Base-by-base conservation (phyloP, 495 filamentous ascomycete genomes). In the Aspergillus wentii region DNA sequence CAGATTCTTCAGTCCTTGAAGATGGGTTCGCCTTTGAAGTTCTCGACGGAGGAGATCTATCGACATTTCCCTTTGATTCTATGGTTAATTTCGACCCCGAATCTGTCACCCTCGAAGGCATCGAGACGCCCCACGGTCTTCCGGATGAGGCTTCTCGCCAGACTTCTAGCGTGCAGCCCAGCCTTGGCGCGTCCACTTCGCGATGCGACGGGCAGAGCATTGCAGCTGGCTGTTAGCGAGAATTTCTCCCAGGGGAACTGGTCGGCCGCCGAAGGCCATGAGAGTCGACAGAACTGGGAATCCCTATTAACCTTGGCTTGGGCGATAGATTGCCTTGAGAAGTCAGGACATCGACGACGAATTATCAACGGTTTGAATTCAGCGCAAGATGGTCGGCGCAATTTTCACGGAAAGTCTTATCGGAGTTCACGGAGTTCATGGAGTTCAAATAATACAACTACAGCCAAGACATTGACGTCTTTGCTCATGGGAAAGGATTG, bases 161-260 rank as follows among this genome's bases (percentile, higher is more conserved):
- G 69, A 63, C 70, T 76, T 55, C 68, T 76, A 64, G 83, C 83
- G 74, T 83, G 86, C 86, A 90, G 83, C 85, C 84, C 83, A 77
- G 78, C 76, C 66, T 77, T 86, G 85, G 86, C 86, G 86, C 86
- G 84, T 85, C 86, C 83, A 62, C 76, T 85, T 65, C 75, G 74
- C 80, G 83, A 86, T 86, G 86, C 86, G 85, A 90, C 86, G 81
- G 79, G 83, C 78, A 76, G 69, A 78, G 82, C 78, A 75, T 85
- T 88, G 86, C 86, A 75, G 74, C 71, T 63, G 62, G 68, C 65
- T 54, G 65, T 65, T 67, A 68, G 59, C 51, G 61, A 64, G 56
- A 48, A 46, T 37, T 47, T 65, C 44, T 56, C 56, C 44, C 51
- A 33, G 44, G 49, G 51, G 48, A 53, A 43, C 43, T 33, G 34